These are phyloP conservation scores for Aspergillus biplanus DNA, from an alignment of 495 filamentous ascomycete genomes.

Conservation along the genomic window DNA sequence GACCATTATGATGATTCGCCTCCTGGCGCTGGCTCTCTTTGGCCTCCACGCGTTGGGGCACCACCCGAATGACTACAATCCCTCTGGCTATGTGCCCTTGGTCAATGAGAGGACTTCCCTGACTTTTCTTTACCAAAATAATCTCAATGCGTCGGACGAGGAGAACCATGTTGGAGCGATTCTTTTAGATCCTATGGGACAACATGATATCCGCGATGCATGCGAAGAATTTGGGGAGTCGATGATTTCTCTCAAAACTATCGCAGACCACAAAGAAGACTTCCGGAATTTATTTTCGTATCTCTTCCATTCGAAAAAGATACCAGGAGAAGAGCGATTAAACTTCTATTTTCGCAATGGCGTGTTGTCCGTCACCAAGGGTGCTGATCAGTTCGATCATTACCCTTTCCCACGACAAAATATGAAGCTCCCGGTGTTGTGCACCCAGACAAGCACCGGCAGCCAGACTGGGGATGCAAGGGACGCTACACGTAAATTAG, in stretches of 20 bases:
- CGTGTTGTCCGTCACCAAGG: slow-evolving; percentile 27
- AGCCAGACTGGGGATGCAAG: slow-evolving; percentile 16
- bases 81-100: slow-evolving; percentile 1
- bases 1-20: slow-evolving; percentile 23
- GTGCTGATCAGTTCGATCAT: slow-evolving; percentile 22
- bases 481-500: slow-evolving; percentile 25
- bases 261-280: slow-evolving; percentile 40
- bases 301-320: slow-evolving; percentile 32
- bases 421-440: slow-evolving; percentile 41
- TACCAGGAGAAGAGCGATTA: not conserved
- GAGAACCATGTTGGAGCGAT: slow-evolving; percentile 49
- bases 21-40: slow-evolving; percentile 18
- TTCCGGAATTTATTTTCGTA: slow-evolving; percentile 42
- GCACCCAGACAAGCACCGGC: slow-evolving; percentile 42
- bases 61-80: not conserved
- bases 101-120: slow-evolving; percentile 43
- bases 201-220: slow-evolving; percentile 35
- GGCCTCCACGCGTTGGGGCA: not conserved
- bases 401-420: slow-evolving; percentile 23
- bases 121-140: slow-evolving; percentile 52
- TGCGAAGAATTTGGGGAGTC: slow-evolving; percentile 47
- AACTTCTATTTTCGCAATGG: slow-evolving; percentile 36
- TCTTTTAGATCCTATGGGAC: slow-evolving; percentile 39
- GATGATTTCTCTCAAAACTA: slow-evolving; percentile 37
- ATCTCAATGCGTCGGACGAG: slow-evolving; percentile 50